These are phyloP conservation scores for Hebeloma cylindrosporum DNA, from an alignment of 768 basidiomycete genomes.

Conservation along the genomic window DNA sequence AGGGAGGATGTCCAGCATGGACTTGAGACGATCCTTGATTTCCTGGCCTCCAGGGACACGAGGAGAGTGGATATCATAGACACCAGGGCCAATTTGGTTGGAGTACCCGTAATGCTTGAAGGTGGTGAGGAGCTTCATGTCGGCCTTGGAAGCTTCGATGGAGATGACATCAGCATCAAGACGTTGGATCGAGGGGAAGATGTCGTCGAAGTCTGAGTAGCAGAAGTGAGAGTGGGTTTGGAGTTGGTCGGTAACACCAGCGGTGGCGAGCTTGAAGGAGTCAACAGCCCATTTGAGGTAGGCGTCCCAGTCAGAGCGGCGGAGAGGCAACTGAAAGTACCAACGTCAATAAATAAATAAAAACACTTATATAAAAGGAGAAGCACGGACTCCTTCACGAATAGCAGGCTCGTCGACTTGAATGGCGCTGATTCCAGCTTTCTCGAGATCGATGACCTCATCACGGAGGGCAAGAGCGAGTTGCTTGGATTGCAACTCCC, in stretches of 20 bases:
- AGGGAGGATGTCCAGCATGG: slow-evolving; percentile 82
- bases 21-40: slow-evolving; percentile 87
- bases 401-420: slow-evolving; percentile 99
- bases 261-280: slow-evolving; percentile 96
- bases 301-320: slow-evolving; percentile 92
- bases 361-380: slow-evolving; percentile 1
- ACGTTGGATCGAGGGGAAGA: slow-evolving; percentile 95
- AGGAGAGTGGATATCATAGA: slow-evolving; percentile 99
- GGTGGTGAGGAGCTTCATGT: slow-evolving; percentile 94
- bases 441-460: slow-evolving; percentile 96
- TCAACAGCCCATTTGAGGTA: slow-evolving; percentile 99
- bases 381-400: slow-evolving; percentile 77
- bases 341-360: slow-evolving; percentile 17
- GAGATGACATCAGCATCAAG: slow-evolving; percentile 99
- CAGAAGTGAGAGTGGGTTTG: slow-evolving; percentile 99
- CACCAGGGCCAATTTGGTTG: slow-evolving; percentile 97
- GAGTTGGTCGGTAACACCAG: slow-evolving; percentile 90
- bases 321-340: slow-evolving; percentile 87
- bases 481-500: slow-evolving; percentile 97
- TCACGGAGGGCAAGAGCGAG: slow-evolving; percentile 97
- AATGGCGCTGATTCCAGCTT: slow-evolving; percentile 94
- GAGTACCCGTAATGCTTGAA: slow-evolving; percentile 96
- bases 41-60: slow-evolving; percentile 93
- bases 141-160: slow-evolving; percentile 97
- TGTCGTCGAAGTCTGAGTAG: slow-evolving; percentile 98